These are phyloP conservation scores for Fraxinus quadrangulata DNA, from an alignment of 257 asterid species.

Conservation along the genomic window DNA sequence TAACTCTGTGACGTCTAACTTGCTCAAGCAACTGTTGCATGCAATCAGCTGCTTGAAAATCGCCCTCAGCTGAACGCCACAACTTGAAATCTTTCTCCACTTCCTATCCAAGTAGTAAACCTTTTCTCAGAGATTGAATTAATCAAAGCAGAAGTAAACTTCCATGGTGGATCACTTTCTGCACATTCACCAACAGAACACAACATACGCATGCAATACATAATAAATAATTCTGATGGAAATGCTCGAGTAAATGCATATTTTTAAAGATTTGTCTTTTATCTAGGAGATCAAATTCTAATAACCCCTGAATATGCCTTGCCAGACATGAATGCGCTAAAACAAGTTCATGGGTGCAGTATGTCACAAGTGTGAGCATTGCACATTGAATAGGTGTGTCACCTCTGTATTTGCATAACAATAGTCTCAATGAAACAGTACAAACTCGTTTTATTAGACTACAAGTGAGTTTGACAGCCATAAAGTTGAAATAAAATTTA, in stretches of 20 bases:
- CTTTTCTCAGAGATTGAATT: constrained; percentile 22
- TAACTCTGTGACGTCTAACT: constrained; percentile 83
- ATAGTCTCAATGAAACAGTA: background rate
- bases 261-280: background rate
- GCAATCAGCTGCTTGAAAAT: constrained; percentile 81
- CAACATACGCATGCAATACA: background rate
- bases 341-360: background rate
- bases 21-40: constrained; percentile 92
- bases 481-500: background rate
- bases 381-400: background rate
- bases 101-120: constrained; percentile 47
- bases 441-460: background rate
- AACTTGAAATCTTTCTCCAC: constrained; percentile 63
- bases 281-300: background rate
- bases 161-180: constrained; percentile 8
- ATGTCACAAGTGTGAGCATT: background rate
- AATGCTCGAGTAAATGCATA: background rate
- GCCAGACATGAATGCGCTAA: background rate
- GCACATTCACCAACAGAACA: constrained; percentile 7
- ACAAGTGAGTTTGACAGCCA: background rate
- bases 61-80: constrained; percentile 69
- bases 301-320: background rate
- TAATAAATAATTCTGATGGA: background rate
- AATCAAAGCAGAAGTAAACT: constrained; percentile 21
- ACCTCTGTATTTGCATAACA: background rate